Evolutionary conservation across 225 moss, liverwort and hornwort genomes (phyloP).

Genomic region (Antitrichia curtipendula): DNA sequence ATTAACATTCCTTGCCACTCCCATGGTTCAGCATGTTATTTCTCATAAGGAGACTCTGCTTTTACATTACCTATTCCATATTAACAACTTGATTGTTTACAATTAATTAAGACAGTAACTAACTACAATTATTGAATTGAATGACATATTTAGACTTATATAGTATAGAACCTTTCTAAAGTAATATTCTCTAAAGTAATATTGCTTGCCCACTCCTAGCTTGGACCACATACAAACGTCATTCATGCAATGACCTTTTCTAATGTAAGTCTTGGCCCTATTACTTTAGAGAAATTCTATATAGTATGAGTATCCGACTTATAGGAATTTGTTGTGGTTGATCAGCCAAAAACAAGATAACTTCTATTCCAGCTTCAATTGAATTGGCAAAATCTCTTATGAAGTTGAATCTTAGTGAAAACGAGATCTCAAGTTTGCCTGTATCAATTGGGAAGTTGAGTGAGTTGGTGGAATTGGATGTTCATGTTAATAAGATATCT

Average conservation of each 20-base stretch:
- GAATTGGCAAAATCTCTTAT: conserved; percentile 40
- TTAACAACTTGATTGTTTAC: background rate
- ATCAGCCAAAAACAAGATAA: conserved; percentile 38
- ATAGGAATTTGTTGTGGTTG: background rate
- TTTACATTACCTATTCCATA: background rate
- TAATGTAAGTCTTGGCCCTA: no score
- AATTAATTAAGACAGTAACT: background rate
- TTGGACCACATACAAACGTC: no score
- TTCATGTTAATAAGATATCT: conserved; percentile 36
- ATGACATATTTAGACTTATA: background rate
- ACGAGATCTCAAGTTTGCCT: conserved; percentile 31
- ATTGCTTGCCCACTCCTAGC: no score
- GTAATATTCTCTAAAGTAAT: no score
- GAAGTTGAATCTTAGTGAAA: conserved; percentile 50
- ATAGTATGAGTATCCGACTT: background rate
- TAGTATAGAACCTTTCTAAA: no score
- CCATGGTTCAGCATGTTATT: background rate
- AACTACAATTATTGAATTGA: background rate
- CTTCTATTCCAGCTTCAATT: conserved; percentile 27
- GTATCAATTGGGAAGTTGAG: conserved; percentile 30
- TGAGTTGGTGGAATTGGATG: conserved; percentile 42
- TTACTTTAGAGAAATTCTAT: no score
- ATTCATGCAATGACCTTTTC: no score
- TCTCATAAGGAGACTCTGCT: background rate
- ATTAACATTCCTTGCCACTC: background rate